phyloP scores from a whole-genome alignment of 140 eudicot genomes.

The Erigeron philadelphicus region DNA sequence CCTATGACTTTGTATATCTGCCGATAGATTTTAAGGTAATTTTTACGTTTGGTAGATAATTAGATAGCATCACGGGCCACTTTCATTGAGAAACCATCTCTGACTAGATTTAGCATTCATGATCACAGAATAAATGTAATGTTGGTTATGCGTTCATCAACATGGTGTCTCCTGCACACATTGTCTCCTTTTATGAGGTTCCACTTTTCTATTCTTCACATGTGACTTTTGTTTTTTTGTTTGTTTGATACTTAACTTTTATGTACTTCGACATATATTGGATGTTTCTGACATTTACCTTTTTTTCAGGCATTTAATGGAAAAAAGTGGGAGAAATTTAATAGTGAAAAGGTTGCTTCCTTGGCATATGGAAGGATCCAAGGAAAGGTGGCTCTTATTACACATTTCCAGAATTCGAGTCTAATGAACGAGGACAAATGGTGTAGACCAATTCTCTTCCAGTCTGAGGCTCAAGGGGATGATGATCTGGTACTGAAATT shows the following conservation, averaged over 20 bases:
- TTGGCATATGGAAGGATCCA: constrained; percentile 86
- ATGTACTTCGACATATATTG: neutral
- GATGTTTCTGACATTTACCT: constrained; percentile 8
- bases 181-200: constrained; percentile 76
- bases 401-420: constrained; percentile 85
- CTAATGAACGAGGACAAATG: constrained; percentile 82
- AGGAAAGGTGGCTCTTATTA: constrained; percentile 63
- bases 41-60: neutral
- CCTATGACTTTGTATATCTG: constrained; percentile 89
- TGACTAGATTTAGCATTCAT: constrained; percentile 1
- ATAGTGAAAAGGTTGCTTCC: constrained; percentile 78
- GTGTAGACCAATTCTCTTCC: constrained; percentile 78
- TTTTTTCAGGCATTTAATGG: constrained; percentile 62
- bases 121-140: constrained; percentile 80
- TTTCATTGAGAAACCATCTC: neutral
- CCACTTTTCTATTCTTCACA: constrained; percentile 15
- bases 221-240: neutral
- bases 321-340: constrained; percentile 81
- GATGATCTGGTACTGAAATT: constrained; percentile 42
- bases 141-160: constrained; percentile 96
- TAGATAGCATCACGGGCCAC: neutral
- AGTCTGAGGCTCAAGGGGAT: constrained; percentile 56
- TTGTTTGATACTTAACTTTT: constrained; percentile 1
- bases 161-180: constrained; percentile 84
- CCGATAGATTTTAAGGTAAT: constrained; percentile 94